Evolutionary conservation across 306 rosid genomes (phyloP), one percentile per base, ranked within the genome.

Genomic region (Mimosa pudica): DNA sequence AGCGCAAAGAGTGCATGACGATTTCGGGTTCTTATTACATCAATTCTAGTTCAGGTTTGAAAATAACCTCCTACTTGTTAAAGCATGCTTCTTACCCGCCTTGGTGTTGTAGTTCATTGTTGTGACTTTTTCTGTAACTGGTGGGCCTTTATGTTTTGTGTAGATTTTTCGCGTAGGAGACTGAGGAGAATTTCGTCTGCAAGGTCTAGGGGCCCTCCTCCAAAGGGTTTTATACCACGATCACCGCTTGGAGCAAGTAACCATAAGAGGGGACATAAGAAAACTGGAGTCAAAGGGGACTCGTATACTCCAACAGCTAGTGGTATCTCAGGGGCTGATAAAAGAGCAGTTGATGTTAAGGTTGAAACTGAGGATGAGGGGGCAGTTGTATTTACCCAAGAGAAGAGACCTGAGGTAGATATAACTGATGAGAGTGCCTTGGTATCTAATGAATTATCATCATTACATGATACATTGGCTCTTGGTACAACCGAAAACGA

Each of bases 161-260:
- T 73, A 93, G 98, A 93, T 77, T 93, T 81, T 84, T 84, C 97
- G 36, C 79, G 88, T 84, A 92, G 83, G 83, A 88, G 89, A 81
- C 88, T n/a, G 58, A 88, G 83, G 84, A 91, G 86, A 83, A 75
- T 77, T 67, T 82, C 92, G 48, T 52, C 54, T 79, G 71, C 90
- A n/a, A 86, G 87, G 87, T 73, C 89, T 6, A 89, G 76, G 81
- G 83, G 84, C 30, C 82, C 89, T 79, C 64, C 78, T 78, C 54
- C 89, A n/a, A 90, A 87, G 82, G 94, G 96, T 74, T 84, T 88
- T 70, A 75, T 24, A 42, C 91, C 94, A 1, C 84, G 81, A 85
- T 5, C 77, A 36, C 84, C 88, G 0, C 74, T 80, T 36, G 82
- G 75, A 83, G 54, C 75, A 32, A 84, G 86, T 75, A 71, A 74